A percentile compares a stretch with the other conserved stretches of the same genome.
phyloP scores from a whole-genome alignment of 192 early-diverging fungal species.

The Podila epicladia region DNA sequence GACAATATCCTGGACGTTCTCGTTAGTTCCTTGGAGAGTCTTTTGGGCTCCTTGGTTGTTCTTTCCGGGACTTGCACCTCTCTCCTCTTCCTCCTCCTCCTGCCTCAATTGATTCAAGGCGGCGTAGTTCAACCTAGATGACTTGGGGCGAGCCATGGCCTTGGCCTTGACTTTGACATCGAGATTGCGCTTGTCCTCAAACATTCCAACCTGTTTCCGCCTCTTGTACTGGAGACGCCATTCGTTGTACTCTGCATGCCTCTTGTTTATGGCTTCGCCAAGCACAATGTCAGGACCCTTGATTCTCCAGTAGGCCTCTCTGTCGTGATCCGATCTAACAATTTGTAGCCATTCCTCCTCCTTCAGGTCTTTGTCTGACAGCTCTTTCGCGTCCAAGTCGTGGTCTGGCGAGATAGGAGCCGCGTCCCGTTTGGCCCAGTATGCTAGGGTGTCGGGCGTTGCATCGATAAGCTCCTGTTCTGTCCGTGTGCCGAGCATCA shows the following conservation, averaged over 20 bases:
- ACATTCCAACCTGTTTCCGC: not conserved
- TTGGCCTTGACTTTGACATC: not conserved
- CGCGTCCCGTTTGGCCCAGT: constrained; percentile 6
- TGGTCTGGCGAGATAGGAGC: not conserved
- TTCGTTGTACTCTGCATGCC: not conserved
- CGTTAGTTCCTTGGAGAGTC: not conserved
- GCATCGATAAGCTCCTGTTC: constrained; percentile 26
- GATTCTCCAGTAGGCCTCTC: not conserved
- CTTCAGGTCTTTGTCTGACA: not conserved
- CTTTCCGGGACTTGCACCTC: too few species aligned
- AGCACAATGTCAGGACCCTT: not conserved
- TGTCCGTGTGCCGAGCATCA: constrained; percentile 6
- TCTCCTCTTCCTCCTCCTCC: not conserved
- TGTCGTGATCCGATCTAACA: constrained; percentile 7
- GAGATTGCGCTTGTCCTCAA: too few species aligned
- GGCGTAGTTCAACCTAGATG: not conserved
- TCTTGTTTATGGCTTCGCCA: not conserved
- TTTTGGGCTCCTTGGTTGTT: not conserved
- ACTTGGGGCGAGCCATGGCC: not conserved
- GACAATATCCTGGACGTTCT: not conserved
- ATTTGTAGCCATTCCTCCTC: constrained; percentile 14
- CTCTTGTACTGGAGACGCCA: not conserved
- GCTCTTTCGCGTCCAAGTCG: constrained; percentile 12
- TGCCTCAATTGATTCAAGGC: not conserved
- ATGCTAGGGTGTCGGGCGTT: not conserved